These are phyloP conservation scores for Metrosideros polymorpha DNA, from an alignment of 441 rosid genomes.

Conservation along the genomic window DNA sequence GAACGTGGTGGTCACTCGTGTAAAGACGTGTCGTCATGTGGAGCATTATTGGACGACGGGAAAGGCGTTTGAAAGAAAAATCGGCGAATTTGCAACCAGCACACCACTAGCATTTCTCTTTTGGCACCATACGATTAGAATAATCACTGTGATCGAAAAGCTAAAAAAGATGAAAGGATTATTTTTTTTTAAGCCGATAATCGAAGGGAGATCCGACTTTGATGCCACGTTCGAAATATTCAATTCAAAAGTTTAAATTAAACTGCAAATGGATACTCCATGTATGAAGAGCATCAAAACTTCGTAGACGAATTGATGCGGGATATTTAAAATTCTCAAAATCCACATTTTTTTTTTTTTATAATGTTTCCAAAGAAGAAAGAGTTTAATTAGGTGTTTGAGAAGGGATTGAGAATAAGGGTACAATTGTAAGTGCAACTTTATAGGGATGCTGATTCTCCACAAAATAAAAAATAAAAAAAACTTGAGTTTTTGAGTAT, in stretches of 20 bases:
- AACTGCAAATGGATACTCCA: neutral
- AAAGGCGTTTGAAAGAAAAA: conserved; percentile 18
- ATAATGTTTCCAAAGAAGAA: neutral
- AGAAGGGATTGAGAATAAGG: neutral
- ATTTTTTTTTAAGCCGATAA: neutral
- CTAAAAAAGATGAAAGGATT: neutral
- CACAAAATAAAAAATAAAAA: neutral
- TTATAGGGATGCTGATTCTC: neutral
- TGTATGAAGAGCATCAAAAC: neutral
- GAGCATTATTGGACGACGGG: conserved; percentile 43
- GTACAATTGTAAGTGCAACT: neutral
- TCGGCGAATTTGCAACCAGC: neutral
- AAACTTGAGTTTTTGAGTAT: neutral
- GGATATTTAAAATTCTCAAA: neutral
- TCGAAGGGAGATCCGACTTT: neutral
- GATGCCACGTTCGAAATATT: neutral
- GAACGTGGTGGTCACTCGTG: conserved; percentile 16
- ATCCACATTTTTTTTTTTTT: neutral
- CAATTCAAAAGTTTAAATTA: neutral
- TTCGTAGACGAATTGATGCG: neutral
- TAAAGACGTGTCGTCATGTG: conserved; percentile 47
- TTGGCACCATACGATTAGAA: neutral
- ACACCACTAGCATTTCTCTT: neutral
- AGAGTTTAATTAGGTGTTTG: neutral
- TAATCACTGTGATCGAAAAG: neutral